A percentile compares a stretch with the other conserved stretches of the same genome.
These are phyloP conservation scores for Annulohypoxylon moriforme DNA, from an alignment of 495 filamentous ascomycete genomes.

Conservation along the genomic window DNA sequence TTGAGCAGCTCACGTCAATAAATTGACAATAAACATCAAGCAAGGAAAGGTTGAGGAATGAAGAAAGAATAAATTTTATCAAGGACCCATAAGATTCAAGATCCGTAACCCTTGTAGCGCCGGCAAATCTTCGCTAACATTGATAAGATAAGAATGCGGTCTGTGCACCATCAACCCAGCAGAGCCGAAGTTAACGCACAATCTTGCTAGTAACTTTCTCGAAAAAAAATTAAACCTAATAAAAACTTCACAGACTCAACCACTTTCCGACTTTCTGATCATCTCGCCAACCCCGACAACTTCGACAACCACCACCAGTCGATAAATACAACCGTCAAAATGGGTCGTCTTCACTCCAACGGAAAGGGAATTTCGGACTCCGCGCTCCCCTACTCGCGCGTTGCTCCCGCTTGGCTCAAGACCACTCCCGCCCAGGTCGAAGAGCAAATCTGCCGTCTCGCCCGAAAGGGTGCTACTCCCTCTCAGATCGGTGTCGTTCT, in stretches of 20 bases:
- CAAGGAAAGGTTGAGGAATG: background rate
- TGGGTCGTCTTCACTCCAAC: slow-evolving; percentile 99
- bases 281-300: slow-evolving; percentile 47
- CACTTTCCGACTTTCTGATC: slow-evolving; percentile 39
- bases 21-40: background rate
- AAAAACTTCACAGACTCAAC: slow-evolving; percentile 29
- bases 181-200: slow-evolving; percentile 37
- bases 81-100: background rate
- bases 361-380: slow-evolving; percentile 98
- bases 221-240: slow-evolving; percentile 28
- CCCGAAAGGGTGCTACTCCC: slow-evolving; percentile 95
- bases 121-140: background rate
- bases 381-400: slow-evolving; percentile 95
- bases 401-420: slow-evolving; percentile 91
- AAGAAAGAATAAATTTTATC: slow-evolving; percentile 8
- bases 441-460: slow-evolving; percentile 98
- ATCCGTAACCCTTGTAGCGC: background rate
- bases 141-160: background rate
- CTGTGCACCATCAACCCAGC: slow-evolving; percentile 15
- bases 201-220: slow-evolving; percentile 37
- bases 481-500: slow-evolving; percentile 99
- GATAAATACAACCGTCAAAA: slow-evolving; percentile 65
- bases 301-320: slow-evolving; percentile 47
- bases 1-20: background rate
- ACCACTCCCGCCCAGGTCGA: slow-evolving; percentile 89